Evolutionary conservation across 768 basidiomycete genomes (phyloP), one percentile per base, ranked within the genome.

Genomic region (Neoboletus brunneissimus): DNA sequence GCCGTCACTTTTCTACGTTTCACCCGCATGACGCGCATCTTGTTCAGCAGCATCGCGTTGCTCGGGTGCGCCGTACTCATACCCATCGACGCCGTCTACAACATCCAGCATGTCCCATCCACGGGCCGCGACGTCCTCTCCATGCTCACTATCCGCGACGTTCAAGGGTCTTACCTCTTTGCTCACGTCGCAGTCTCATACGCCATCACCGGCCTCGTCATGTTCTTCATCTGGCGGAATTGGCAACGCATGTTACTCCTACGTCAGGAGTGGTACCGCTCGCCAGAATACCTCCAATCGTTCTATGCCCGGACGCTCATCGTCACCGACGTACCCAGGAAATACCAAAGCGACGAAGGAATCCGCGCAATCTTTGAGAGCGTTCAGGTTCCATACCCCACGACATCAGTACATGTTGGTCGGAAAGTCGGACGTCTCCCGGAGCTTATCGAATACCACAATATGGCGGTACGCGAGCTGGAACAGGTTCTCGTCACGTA

Each of bases 221-320:
- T 91, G 67, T 82, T 70, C 64, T 85, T 83, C 65, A 82, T 91
- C 47, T 87, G 87, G 73, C 63, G 77, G 31, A 84, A 96, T 69
- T 94, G 91, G 91, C 78, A 72, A 45, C 75, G 77, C 44, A 91
- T 98, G 81, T 76, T 98, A 50, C 76, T 73, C 42, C 84, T 99
- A 1, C 88, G 96, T 3, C 80, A 82, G 60, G 76, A 80, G 34
- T 99, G 93, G 90, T 98, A 94, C 78, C 85, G 89, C 59, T 91
- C 89, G 4, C 87, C 90, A 9, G 90, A 91, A 66, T 95, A 97
- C 73, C 79, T 87, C 49, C 81, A 88, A 58, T 89, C 89, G 2
- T 97, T 98, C 79, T 94, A 97, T 67, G 92, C 95, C 1, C 85
- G 97, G 37, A 98, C 96, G 0, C 81, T 99, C 51, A 85, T 91